Conservation (phyloP, 2,329 filamentous ascomycete genomes). For the Neonectria punicea region DNA sequence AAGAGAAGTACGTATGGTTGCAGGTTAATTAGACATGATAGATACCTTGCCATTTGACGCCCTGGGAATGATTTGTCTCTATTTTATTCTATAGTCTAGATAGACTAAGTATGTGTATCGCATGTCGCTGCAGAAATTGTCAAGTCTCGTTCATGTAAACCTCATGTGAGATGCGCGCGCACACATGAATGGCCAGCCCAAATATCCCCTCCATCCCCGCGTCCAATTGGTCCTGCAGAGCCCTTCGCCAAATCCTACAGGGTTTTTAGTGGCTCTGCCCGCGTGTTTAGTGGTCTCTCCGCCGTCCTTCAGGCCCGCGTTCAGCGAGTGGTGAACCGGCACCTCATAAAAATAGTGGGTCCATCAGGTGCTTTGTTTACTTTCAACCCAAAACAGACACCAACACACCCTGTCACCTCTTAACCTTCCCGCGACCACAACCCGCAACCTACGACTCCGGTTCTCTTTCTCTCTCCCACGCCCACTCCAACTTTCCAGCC, state of each 20-base stretch:
- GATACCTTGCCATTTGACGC: neutral
- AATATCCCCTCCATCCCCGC: neutral
- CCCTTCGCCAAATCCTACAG: neutral
- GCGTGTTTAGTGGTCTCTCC: constrained; percentile 4
- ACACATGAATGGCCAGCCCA: constrained; percentile 7
- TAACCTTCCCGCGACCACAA: constrained; percentile 35
- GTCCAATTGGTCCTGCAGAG: neutral
- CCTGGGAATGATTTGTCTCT: too few relatives aligned
- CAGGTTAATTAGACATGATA: too few relatives aligned
- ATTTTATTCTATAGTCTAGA: neutral
- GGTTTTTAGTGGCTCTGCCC: constrained; percentile 19
- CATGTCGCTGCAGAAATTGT: neutral
- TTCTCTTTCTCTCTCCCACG: constrained; percentile 30
- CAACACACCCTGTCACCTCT: constrained; percentile 28
- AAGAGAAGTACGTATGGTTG: neutral
- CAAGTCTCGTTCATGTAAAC: neutral
- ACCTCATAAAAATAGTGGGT: constrained; percentile 9
- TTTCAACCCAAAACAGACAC: constrained; percentile 47
- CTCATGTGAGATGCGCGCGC: constrained; percentile 7
- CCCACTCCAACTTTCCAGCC: constrained; percentile 19
- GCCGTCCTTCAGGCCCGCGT: neutral
- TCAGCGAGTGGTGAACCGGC: constrained; percentile 10
- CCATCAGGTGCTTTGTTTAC: constrained; percentile 47
- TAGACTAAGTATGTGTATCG: neutral
- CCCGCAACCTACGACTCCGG: constrained; percentile 34